Evolutionary conservation across 2,329 filamentous ascomycete genomes (phyloP).

Genomic region (Botrytis fabae): DNA sequence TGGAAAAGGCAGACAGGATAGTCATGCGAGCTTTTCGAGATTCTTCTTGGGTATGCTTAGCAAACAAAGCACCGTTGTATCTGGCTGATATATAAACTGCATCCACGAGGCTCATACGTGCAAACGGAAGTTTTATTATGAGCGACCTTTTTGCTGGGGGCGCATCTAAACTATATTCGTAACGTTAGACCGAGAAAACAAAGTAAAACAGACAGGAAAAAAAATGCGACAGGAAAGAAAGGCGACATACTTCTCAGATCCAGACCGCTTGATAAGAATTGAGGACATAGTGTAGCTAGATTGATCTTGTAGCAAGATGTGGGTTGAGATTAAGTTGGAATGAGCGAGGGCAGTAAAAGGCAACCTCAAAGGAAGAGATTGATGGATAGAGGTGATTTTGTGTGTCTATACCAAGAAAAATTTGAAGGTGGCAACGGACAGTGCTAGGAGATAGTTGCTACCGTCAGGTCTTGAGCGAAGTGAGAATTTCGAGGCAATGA

Average conservation of each 20-base stretch:
- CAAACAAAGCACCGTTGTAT: not conserved
- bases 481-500: not conserved
- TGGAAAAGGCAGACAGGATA: not conserved
- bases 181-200: not conserved
- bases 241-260: not conserved
- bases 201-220: not conserved
- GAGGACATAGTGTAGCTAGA: not conserved
- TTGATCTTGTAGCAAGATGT: not conserved
- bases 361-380: not conserved
- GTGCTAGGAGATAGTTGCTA: not conserved
- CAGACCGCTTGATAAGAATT: not conserved
- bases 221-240: not conserved
- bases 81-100: not conserved
- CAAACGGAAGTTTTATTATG: not conserved
- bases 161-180: not conserved
- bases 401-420: not conserved
- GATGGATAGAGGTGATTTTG: not conserved
- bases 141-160: not conserved
- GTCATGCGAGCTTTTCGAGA: not conserved
- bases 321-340: not conserved
- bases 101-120: not conserved
- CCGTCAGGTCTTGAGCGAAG: not conserved
- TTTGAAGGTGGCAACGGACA: not conserved
- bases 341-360: not conserved
- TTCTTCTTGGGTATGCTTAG: not conserved